Conservation (phyloP, 495 filamentous ascomycete genomes). For the Letharia columbiana region DNA sequence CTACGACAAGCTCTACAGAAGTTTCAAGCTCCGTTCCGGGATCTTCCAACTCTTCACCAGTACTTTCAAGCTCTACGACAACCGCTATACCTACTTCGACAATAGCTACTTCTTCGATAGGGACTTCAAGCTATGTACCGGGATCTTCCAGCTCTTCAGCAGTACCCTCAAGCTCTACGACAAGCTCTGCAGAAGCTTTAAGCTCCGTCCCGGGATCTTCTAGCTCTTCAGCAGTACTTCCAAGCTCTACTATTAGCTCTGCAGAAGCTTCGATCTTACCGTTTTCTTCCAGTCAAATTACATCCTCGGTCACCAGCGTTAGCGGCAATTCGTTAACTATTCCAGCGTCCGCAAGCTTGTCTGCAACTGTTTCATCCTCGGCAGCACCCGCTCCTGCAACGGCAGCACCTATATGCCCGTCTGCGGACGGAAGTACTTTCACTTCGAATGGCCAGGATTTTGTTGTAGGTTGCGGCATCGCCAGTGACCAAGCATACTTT, state of each 20-base stretch:
- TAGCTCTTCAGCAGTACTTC: neutral
- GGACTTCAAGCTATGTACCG: too few species aligned
- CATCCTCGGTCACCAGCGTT: neutral
- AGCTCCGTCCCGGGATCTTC: neutral
- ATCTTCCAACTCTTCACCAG: too few species aligned
- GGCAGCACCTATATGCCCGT: neutral
- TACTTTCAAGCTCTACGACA: too few species aligned
- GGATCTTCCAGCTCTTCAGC: too few species aligned
- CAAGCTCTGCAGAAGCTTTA: neutral
- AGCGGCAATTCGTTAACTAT: neutral
- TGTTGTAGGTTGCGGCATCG: conserved; percentile 1
- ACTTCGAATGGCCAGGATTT: neutral
- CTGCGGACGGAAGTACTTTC: neutral
- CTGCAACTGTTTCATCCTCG: neutral
- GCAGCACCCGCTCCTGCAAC: neutral
- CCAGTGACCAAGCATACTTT: neutral
- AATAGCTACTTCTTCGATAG: too few species aligned
- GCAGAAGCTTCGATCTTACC: neutral
- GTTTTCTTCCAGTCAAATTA: neutral
- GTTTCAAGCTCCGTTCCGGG: too few species aligned
- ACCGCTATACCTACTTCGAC: too few species aligned
- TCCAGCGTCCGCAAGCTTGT: neutral
- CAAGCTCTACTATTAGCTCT: neutral
- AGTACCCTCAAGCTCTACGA: too few species aligned
- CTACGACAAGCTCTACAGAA: too few species aligned